Base-by-base conservation (phyloP, 345 rosid species). In the Citropsis articulata region DNA sequence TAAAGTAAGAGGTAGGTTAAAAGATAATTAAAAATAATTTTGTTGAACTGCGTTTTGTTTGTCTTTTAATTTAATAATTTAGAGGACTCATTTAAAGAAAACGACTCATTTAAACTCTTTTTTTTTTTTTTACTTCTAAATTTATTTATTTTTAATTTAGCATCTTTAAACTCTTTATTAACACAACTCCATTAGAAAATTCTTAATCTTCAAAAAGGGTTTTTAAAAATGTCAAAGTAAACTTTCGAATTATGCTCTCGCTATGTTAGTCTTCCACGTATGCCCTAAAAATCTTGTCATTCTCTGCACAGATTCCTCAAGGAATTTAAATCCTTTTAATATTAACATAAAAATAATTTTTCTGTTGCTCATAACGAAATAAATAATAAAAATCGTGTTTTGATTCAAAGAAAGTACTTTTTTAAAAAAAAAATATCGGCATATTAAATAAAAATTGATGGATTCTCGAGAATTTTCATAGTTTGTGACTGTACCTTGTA, bases 241-340 rank as follows among this genome's bases (percentile, higher is more conserved):
- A 30, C 2, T 65, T 18, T 35, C 13, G 18, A 18, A 33, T 65
- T 10, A 33, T 30, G 55, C 31, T 6, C 10, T 53, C 24, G 14
- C 38, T 28, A 9, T 42, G 0, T 14, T 48, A 65, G 31, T 31
- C 38, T 9, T 31, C 78, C 78, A 66, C 78, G 72, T 53, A 50
- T 30, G 72, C 78, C 72, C 78, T 50, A 75, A 75, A 75, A 21
- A 21, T 63, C 31, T 73, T 21, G 22, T 16, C 57, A 53, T 40
- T 1, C 30, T 21, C 16, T 64, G 63, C 30, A 12, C 13, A 30
- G 61, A 75, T 75, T 3, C 60, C 42, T 19, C 1, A 30, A 42
- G 7, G 19, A 16, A 30, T 27, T 36, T 38, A 36, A 22, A 50
- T 28, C 8, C 18, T 16, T 45, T 18, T 5, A 75, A 50, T 10